Base-by-base conservation (phyloP, 2,329 filamentous ascomycete species). In the Septoria linicola region DNA sequence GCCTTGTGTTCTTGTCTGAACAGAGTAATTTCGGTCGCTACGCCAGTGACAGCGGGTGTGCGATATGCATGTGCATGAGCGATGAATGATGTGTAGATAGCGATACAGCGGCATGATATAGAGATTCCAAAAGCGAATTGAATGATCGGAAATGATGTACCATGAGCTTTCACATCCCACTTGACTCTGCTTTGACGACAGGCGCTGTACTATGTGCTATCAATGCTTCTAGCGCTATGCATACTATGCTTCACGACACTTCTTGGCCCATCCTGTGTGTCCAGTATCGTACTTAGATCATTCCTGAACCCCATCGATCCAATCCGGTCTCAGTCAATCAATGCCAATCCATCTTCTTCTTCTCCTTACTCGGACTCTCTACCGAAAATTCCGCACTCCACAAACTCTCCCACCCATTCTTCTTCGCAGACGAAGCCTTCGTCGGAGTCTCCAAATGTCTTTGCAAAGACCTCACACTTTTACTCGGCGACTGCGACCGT, bases 371-470 rank as follows among this genome's bases (percentile, higher is more conserved):
- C n/a, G 65, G 65, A 61, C 66, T 67, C 49, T 66, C 62, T 10
- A 66, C 37, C 36, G 58, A 56, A 37, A 64, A 66, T 35, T 66
- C 66, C 19, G 63, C 65, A 19, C 59, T 60, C 61, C 63, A 68
- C 8, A 68, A 32, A 52, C 55, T 62, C 56, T 67, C 64, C 65
- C 66, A 67, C 1, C 51, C 59, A 16, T 49, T 41, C 44, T 58
- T 60, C 41, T 53, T 53, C 19, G 41, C 47, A 10, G 44, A 23
- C 4, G 40, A 49, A 37, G 39, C 32, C 20, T 49, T 39, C 46
- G 62, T 58, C 20, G 50, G 51, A 8, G 59, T 51, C 6, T 54
- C 46, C 25, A 49, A 42, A 51, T 68, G 65, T 30, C 57, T 55
- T 44, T 66, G 65, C 35, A 67, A 51, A 16, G 63, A 67, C 19